phyloP scores from a whole-genome alignment of 192 early-diverging fungal species.

The Rhizophagus sp. region DNA sequence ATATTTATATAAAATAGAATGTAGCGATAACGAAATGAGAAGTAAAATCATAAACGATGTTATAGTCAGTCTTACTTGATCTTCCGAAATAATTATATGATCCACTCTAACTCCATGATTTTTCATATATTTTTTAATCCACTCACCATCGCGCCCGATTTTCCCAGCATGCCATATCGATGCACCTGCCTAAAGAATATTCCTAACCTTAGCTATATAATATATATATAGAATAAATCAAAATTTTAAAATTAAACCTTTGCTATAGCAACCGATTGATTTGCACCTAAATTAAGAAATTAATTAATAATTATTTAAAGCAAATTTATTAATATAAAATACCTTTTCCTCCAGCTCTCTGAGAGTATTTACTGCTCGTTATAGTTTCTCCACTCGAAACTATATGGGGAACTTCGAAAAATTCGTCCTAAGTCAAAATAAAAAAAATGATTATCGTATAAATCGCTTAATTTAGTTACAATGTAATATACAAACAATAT shows the following conservation, averaged over 20 bases:
- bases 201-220: neutral
- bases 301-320: neutral
- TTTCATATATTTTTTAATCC: slow-evolving; percentile 70
- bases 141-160: slow-evolving; percentile 81
- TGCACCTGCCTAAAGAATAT: slow-evolving; percentile 54
- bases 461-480: neutral
- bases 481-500: slow-evolving; percentile 48
- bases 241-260: slow-evolving; percentile 40
- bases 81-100: slow-evolving; percentile 53
- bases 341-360: slow-evolving; percentile 18
- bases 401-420: slow-evolving; percentile 74
- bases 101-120: slow-evolving; percentile 66
- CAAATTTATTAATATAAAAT: neutral
- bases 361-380: neutral
- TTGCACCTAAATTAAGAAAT: slow-evolving; percentile 62
- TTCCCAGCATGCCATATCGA: slow-evolving; percentile 72
- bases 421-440: slow-evolving; percentile 53
- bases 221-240: neutral
- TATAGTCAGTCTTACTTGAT: slow-evolving; percentile 39
- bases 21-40: neutral
- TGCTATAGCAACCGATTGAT: slow-evolving; percentile 85
- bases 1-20: neutral
- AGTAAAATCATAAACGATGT: neutral
- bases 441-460: neutral
- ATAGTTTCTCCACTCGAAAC: slow-evolving; percentile 55